phyloP scores from a whole-genome alignment of 768 basidiomycete species.

The Gloeostereum incarnatum region DNA sequence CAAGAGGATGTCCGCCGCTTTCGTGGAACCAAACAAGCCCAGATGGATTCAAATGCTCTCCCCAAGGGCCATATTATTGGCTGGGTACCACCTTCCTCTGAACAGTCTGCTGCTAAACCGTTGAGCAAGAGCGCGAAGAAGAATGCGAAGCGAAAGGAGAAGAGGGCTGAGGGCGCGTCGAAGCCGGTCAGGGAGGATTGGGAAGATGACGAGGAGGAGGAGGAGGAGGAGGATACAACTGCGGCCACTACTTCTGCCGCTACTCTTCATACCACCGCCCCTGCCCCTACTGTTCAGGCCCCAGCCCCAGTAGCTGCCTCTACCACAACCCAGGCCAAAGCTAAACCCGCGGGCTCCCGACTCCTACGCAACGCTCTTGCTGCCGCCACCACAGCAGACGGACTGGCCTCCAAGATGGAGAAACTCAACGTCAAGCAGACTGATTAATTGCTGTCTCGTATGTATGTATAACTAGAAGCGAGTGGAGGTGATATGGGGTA shows the following conservation, averaged over 20 bases:
- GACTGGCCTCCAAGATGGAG: slow-evolving; percentile 41
- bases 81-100: slow-evolving; percentile 52
- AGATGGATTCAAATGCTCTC: slow-evolving; percentile 52
- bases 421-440: slow-evolving; percentile 51
- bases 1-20: slow-evolving; percentile 91
- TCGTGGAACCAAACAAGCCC: slow-evolving; percentile 66
- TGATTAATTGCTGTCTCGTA: slow-evolving; percentile 2
- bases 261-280: too few relatives aligned
- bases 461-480: slow-evolving; percentile 15
- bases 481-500: slow-evolving; percentile 28
- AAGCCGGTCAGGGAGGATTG: slow-evolving; percentile 18
- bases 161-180: slow-evolving; percentile 41
- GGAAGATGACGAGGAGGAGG: slow-evolving; percentile 16
- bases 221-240: slow-evolving; percentile 2
- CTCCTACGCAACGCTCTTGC: too few relatives aligned
- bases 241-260: too few relatives aligned
- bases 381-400: slow-evolving; percentile 10
- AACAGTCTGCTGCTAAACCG: slow-evolving; percentile 21
- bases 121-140: slow-evolving; percentile 78
- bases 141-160: slow-evolving; percentile 73
- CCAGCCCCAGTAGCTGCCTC: too few relatives aligned
- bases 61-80: slow-evolving; percentile 81
- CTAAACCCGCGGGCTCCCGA: too few relatives aligned
- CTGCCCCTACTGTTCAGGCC: too few relatives aligned
- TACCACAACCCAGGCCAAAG: too few relatives aligned